Evolutionary conservation across 75 land plant species (phyloP).

Genomic region (Sequoiadendron giganteum): DNA sequence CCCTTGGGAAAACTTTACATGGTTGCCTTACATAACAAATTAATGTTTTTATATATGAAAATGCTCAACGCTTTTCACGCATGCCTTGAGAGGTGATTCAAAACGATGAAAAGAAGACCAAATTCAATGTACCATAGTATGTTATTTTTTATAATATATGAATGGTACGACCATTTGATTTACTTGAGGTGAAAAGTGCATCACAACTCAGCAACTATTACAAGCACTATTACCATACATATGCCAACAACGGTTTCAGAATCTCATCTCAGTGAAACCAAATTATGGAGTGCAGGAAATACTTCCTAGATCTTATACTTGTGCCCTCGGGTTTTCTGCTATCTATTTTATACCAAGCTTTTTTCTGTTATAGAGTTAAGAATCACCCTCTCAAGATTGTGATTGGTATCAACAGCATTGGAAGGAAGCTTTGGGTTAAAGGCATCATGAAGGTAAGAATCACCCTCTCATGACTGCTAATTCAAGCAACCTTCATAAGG

Average conservation of each 20-base stretch:
- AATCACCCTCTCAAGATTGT: conserved; percentile 47
- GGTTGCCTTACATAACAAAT: no score
- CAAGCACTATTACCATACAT: neutral
- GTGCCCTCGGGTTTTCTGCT: conserved; percentile 53
- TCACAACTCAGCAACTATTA: neutral
- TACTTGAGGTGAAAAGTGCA: neutral
- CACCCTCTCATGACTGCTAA: neutral
- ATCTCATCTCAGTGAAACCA: neutral
- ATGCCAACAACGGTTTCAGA: neutral
- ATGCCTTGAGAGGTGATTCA: no score
- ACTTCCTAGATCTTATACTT: conserved; percentile 60
- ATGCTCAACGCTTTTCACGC: no score
- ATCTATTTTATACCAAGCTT: conserved; percentile 46
- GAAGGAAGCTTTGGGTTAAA: conserved; percentile 61
- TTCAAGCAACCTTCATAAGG: neutral
- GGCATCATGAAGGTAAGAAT: conserved; percentile 65
- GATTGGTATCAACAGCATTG: conserved; percentile 61
- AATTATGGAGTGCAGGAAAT: conserved; percentile 53
- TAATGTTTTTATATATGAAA: no score
- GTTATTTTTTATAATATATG: neutral
- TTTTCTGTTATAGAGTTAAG: conserved; percentile 53
- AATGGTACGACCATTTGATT: neutral
- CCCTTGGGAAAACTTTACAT: no score
- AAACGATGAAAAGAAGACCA: neutral
- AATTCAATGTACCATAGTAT: neutral